Evolutionary conservation across 306 rosid species (phyloP).

Genomic region (Hippophae gyantsensis): DNA sequence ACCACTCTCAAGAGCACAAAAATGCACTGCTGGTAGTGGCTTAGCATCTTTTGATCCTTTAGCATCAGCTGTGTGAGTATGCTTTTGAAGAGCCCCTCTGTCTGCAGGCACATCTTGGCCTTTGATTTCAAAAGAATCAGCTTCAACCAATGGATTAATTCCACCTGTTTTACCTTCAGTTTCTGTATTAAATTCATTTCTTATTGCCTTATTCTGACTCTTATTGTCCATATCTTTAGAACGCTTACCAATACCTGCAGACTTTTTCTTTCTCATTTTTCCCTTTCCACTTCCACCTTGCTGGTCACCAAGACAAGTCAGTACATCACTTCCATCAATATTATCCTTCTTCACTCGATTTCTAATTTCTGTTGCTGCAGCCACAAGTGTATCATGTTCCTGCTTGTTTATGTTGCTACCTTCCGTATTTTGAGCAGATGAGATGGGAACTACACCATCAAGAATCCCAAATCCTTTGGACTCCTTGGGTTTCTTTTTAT

Average conservation of each 20-base stretch:
- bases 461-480: slow-evolving; percentile 97
- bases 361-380: slow-evolving; percentile 68
- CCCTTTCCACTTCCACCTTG: slow-evolving; percentile 45
- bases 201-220: slow-evolving; percentile 26
- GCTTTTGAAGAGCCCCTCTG: slow-evolving; percentile 37
- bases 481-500: slow-evolving; percentile 72
- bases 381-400: slow-evolving; percentile 73
- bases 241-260: slow-evolving; percentile 21
- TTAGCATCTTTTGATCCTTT: slow-evolving; percentile 26
- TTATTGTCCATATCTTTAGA: slow-evolving; percentile 21
- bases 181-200: slow-evolving; percentile 32
- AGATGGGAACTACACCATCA: slow-evolving; percentile 68
- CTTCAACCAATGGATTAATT: slow-evolving; percentile 28
- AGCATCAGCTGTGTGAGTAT: slow-evolving; percentile 24
- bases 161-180: slow-evolving; percentile 29
- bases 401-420: slow-evolving; percentile 63
- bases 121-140: slow-evolving; percentile 25
- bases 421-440: slow-evolving; percentile 53
- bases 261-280: slow-evolving; percentile 44
- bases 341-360: slow-evolving; percentile 36
- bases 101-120: slow-evolving; percentile 30
- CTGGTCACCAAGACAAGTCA: slow-evolving; percentile 24
- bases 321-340: slow-evolving; percentile 35
- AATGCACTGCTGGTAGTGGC: slow-evolving; percentile 65
- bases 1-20: slow-evolving; percentile 87